Evolutionary conservation across 1,284 basidiomycete genomes (phyloP).

Genomic region (Trichosporon faecale): DNA sequence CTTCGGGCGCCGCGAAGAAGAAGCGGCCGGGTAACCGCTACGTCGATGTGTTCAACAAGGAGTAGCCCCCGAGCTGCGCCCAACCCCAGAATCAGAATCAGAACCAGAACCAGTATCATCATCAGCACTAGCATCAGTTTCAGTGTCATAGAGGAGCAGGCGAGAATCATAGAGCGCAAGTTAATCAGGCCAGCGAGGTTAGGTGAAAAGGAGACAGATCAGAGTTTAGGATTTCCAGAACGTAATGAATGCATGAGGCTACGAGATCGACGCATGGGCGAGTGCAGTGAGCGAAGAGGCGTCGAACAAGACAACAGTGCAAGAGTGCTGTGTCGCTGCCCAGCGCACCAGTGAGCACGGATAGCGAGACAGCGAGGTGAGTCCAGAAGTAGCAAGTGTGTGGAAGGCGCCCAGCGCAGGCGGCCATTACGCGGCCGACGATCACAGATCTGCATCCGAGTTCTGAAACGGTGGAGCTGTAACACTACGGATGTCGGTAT

Average conservation of each 20-base stretch:
- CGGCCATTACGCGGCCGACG: too few relatives aligned
- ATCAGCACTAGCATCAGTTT: neutral
- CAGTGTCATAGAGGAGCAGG: neutral
- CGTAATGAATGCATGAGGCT: neutral
- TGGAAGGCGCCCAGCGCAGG: neutral
- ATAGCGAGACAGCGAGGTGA: too few relatives aligned
- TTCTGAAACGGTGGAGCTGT: neutral
- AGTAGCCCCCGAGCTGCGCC: too few relatives aligned
- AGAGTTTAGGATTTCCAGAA: neutral
- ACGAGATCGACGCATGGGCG: neutral
- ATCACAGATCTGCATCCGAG: neutral
- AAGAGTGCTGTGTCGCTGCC: too few relatives aligned
- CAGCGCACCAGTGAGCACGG: too few relatives aligned
- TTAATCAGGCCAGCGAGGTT: neutral
- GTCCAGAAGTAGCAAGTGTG: too few relatives aligned
- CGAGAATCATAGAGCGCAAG: neutral
- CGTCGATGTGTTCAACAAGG: slow-evolving; percentile 55
- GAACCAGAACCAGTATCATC: neutral
- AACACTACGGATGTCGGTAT: neutral
- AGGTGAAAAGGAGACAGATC: neutral
- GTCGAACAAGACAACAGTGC: too few relatives aligned
- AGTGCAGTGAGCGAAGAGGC: too few relatives aligned
- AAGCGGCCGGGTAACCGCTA: slow-evolving; percentile 76
- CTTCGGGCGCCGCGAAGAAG: slow-evolving; percentile 57
- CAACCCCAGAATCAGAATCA: too few relatives aligned